Evolutionary conservation across 129 eudicot species (phyloP), one percentile per base, ranked within the genome.

Genomic region (Calendula officinalis): DNA sequence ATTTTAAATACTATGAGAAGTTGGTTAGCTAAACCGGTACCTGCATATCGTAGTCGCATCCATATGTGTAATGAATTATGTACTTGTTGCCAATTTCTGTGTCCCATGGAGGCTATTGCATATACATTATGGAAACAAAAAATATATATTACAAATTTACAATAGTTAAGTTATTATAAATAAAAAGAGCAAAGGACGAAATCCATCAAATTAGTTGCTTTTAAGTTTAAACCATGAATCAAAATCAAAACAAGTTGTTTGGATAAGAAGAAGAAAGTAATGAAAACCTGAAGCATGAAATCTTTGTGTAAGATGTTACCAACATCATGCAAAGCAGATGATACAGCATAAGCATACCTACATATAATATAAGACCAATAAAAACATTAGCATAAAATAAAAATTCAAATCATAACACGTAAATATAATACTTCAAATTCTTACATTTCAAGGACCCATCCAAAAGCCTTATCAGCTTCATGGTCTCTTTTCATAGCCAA

Each of bases 391-490:
- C 8, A 36, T 9, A 47, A 12, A 5, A 48, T 6, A 59, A 33
- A 22, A 60, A 14, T 1, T 35, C 9, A 33, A 40, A 69, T 10
- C 8, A 33, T 17, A 56, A 47, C 27, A 13, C 17, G 62, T 32
- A 44, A 56, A 8, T 38, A 9, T 40, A 37, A 8, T 5, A 5
- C 15, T 9, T n/a, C n/a, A 9, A 39, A 49, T 64, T 43, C 59
- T 80, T 84, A 94, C 99, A 94, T 94, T 78, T 94, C 99, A 53
- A 94, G 99, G 62, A 94, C 99, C 99, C 99, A 94, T 72, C 99
- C 99, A 48, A 94, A 94, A 50, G 88, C 87, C 81, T 89, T 94
- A 72, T 94, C 99, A 48, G 99, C 75, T 76, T 89, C 94, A 5
- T 84, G 97, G 71, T 94, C 99, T 68, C 77, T 83, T 73, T 94